These are phyloP conservation scores for apple (Malus domestica) DNA, from an alignment of 306 rosid genomes.

Conservation along the genomic window ASM211411v1 NC_041790.1:2114501-2115000, in stretches of 20 bases:
- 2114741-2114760: not conserved
- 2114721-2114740: rapidly evolving
- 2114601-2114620: no score
- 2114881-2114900: not conserved
- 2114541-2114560: not conserved
- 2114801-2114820: not conserved
- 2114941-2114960: not conserved
- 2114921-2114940: not conserved
- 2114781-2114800: not conserved
- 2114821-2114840: not conserved
- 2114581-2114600: rapidly evolving
- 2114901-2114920: not conserved
- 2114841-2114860: not conserved
- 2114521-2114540: not conserved
- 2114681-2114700: rapidly evolving
- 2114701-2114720: rapidly evolving
- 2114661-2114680: no score
- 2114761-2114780: not conserved
- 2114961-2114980: no score
- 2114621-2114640: rapidly evolving
- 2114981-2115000: no score
- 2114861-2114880: not conserved
- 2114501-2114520: no score
- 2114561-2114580: no score
- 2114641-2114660: no score